phyloP scores from a whole-genome alignment of 495 filamentous ascomycete species.

The Geoglossum glabrum region DNA sequence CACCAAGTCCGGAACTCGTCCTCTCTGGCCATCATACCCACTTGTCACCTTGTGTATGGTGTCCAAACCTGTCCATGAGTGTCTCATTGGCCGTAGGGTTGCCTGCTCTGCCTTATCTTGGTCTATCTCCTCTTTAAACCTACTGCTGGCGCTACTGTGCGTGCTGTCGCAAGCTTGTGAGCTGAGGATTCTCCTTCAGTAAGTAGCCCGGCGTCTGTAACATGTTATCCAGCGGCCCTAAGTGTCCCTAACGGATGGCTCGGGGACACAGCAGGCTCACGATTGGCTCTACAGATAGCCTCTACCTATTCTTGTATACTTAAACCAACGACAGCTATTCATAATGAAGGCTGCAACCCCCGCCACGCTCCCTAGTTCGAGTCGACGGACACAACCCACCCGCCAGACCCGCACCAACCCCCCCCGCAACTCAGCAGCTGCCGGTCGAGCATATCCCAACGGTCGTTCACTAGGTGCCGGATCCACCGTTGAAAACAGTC shows the following conservation, averaged over 20 bases:
- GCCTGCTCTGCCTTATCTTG: not conserved
- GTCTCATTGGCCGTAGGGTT: not conserved
- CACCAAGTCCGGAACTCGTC: not conserved
- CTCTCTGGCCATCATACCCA: not conserved
- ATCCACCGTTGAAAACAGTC: constrained; percentile 12
- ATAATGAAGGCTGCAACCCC: not conserved
- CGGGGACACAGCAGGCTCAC: not conserved
- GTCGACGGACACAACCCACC: constrained; percentile 26
- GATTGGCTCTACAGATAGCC: not conserved
- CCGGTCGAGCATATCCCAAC: constrained; percentile 28
- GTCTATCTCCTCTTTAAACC: not conserved
- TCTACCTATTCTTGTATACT: not conserved
- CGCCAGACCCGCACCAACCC: constrained; percentile 43
- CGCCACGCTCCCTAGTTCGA: not conserved
- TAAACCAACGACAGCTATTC: not conserved
- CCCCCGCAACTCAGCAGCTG: constrained; percentile 35
- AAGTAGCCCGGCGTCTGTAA: not conserved
- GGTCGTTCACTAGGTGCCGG: constrained; percentile 17
- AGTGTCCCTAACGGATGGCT: not conserved
- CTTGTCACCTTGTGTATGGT: not conserved
- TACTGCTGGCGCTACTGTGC: not conserved
- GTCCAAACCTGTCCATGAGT: not conserved
- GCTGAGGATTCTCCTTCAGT: not conserved
- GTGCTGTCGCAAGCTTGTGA: not conserved
- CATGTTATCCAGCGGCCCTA: not conserved